Base-by-base conservation (phyloP, 2,329 filamentous ascomycete species). In the Xylaria sp. region DNA sequence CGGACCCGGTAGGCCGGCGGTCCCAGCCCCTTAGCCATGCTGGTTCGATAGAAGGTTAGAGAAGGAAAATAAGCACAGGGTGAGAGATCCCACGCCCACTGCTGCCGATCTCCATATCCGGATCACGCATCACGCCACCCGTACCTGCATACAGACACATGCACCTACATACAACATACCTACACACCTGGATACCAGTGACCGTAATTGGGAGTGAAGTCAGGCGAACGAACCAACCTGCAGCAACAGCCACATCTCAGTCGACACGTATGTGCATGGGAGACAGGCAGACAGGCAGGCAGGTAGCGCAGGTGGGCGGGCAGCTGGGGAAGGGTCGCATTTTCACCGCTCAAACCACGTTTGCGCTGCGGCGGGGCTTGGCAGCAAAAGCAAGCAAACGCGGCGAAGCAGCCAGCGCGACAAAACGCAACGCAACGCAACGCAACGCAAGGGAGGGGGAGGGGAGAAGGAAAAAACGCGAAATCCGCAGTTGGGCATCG, bases 61-160 rank as follows among this genome's bases (percentile, higher is more conserved):
- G 16, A 34, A 4, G 16, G 29, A 34, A 52, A n/a, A n/a, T n/a
- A n/a, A n/a, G n/a, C n/a, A n/a, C n/a, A n/a, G n/a, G n/a, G n/a
- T n/a, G 49, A 22, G 57, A 51, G 40, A 22, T 20, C 17, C 9
- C 17, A 42, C 17, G 21, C 19, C 13, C 2, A 7, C 7, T 19
- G 39, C 13, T 19, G 51, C 21, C 7, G 40, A 17, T 29, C 13
- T 46, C 44, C 21, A 48, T 19, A 38, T 41, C 46, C 39, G 46
- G 46, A 47, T 20, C 47, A 8, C 38, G 29, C 16, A 34, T 34
- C 29, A 34, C 38, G 47, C 51, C 52, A 50, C 48, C 58, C 41
- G 55, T 58, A 58, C 58, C 55, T 60, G 55, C 58, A 21, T 42
- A 24, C n/a, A 58, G 53, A 60, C 54, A 58, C 47, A 52, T 58